A percentile compares a stretch with the other conserved stretches of the same genome.
Evolutionary conservation across 306 rosid genomes (phyloP).

Genomic region (Corylus americana): DNA sequence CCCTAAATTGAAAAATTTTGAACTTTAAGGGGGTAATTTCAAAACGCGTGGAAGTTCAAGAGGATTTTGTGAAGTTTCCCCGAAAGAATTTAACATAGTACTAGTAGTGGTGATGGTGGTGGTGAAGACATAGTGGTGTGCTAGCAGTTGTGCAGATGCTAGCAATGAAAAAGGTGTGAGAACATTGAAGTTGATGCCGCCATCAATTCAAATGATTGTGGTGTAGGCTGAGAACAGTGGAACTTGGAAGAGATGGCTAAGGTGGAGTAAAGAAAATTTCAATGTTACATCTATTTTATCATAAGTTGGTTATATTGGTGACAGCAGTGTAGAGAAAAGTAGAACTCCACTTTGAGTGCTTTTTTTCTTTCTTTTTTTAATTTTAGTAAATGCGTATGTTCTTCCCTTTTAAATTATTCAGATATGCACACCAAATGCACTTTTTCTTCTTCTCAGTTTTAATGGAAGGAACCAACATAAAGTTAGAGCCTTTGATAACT

Average conservation of each 20-base stretch:
- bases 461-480: conserved; percentile 10
- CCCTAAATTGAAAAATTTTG: too few relatives aligned
- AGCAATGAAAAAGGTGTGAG: not conserved
- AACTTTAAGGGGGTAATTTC: too few relatives aligned
- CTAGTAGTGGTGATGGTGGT: not conserved
- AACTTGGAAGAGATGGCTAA: not conserved
- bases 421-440: not conserved
- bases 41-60: too few relatives aligned
- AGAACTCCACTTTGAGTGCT: not conserved
- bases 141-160: not conserved
- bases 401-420: not conserved
- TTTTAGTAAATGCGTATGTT: not conserved
- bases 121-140: not conserved
- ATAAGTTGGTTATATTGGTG: not conserved
- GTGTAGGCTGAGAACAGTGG: not conserved
- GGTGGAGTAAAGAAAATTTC: not conserved
- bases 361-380: not conserved
- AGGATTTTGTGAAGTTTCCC: too few relatives aligned
- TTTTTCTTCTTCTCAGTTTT: not conserved
- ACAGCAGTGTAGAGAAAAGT: not conserved
- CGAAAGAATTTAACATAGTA: not conserved
- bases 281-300: not conserved
- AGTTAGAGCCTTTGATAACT: not conserved
- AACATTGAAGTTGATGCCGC: not conserved
- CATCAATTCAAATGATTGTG: not conserved